Evolutionary conservation across 2,329 filamentous ascomycete genomes (phyloP).

Genomic region (Davidsoniella neocaledoniae): DNA sequence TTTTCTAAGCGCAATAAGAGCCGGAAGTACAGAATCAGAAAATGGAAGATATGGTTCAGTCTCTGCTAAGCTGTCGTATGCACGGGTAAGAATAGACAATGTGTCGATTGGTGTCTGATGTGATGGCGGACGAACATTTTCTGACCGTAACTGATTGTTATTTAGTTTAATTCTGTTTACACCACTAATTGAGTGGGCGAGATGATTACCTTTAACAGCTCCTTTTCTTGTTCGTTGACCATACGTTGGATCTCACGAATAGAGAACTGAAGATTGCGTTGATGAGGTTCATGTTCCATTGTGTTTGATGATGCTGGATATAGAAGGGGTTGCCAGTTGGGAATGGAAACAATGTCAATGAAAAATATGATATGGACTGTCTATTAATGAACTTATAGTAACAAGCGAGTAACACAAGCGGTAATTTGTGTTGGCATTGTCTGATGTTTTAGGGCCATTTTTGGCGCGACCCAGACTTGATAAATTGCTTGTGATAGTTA

Average conservation of each 20-base stretch:
- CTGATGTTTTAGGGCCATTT: not conserved
- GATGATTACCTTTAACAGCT: slow-evolving; percentile 27
- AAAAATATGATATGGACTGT: not conserved
- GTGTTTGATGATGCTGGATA: not conserved
- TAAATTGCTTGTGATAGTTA: not conserved
- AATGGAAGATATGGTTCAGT: slow-evolving; percentile 49
- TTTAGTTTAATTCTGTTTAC: not conserved
- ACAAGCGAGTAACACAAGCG: not conserved
- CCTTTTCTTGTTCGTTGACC: slow-evolving; percentile 36
- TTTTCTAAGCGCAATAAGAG: slow-evolving; percentile 52
- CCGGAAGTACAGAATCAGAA: slow-evolving; percentile 50
- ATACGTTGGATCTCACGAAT: slow-evolving; percentile 46
- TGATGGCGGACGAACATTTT: slow-evolving; percentile 7
- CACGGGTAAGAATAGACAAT: slow-evolving; percentile 39
- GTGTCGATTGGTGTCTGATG: slow-evolving; percentile 14
- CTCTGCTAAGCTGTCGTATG: slow-evolving; percentile 46
- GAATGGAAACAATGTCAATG: not conserved
- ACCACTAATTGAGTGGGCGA: not conserved
- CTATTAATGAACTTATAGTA: not conserved
- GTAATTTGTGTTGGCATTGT: not conserved
- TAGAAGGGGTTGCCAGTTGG: not conserved
- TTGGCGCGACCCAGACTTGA: not conserved
- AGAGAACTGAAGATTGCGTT: slow-evolving; percentile 46
- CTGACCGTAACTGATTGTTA: slow-evolving; percentile 15
- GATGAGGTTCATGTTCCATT: slow-evolving; percentile 19